Percentiles rank a stretch among this genome's conserved stretches.
phyloP scores from a whole-genome alignment of 371 early-diverging fungal species.

The Rhizomucor miehei region DNA sequence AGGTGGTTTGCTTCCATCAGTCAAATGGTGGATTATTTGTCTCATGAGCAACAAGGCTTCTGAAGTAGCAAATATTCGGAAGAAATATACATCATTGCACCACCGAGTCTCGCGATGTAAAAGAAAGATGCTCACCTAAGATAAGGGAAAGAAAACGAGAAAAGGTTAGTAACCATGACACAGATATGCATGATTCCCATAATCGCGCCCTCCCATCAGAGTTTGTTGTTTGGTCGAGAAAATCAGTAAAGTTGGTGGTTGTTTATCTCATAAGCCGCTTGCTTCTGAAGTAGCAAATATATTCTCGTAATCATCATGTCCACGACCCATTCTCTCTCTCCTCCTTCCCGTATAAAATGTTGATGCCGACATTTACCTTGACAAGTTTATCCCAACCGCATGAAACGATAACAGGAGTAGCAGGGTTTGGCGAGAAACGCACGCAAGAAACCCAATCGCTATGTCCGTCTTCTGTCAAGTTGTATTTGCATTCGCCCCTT shows the following conservation, averaged over 20 bases:
- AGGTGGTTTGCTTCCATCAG: neutral
- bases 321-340: neutral
- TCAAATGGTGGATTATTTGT: slow-evolving; percentile 7
- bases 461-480: slow-evolving; percentile 92
- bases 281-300: slow-evolving; percentile 17
- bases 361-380: slow-evolving; percentile 63
- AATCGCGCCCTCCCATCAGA: too few species aligned
- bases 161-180: neutral
- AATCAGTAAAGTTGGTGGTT: slow-evolving; percentile 1
- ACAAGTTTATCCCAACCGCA: slow-evolving; percentile 99
- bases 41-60: slow-evolving; percentile 10
- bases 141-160: neutral
- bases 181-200: neutral
- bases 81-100: neutral
- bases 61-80: slow-evolving; percentile 16
- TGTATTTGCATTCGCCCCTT: slow-evolving; percentile 97
- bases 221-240: neutral
- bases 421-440: slow-evolving; percentile 97
- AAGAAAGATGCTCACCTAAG: neutral
- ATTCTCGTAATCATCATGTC: slow-evolving; percentile 4
- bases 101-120: neutral
- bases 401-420: slow-evolving; percentile 95
- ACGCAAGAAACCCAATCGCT: slow-evolving; percentile 98
- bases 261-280: slow-evolving; percentile 10
- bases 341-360: neutral